Evolutionary conservation across 1,284 basidiomycete species (phyloP).

Genomic region (Melanopsichium pennsylvanicum): DNA sequence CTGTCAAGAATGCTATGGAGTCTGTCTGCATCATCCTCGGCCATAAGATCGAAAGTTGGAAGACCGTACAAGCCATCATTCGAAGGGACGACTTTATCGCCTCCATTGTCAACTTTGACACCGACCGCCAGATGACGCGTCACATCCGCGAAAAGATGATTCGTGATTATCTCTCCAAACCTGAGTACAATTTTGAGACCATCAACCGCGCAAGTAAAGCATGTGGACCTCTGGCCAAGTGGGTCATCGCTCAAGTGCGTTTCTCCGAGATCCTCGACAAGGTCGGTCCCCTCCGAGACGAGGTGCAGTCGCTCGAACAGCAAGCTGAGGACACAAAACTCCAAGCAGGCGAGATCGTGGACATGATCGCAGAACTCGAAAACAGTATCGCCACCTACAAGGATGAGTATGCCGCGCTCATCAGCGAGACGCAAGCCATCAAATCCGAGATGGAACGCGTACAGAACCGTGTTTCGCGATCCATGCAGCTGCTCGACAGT

Average conservation of each 20-base stretch:
- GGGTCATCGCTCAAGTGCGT: slow-evolving; percentile 95
- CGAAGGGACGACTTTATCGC: slow-evolving; percentile 97
- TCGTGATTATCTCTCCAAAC: slow-evolving; percentile 87
- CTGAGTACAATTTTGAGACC: slow-evolving; percentile 92
- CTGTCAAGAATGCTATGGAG: slow-evolving; percentile 98
- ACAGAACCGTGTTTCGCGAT: slow-evolving; percentile 93
- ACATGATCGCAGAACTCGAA: slow-evolving; percentile 92
- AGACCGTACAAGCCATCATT: slow-evolving; percentile 93
- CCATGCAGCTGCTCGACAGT: slow-evolving; percentile 92
- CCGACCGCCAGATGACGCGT: slow-evolving; percentile 87
- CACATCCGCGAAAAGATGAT: slow-evolving; percentile 89
- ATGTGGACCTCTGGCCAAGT: slow-evolving; percentile 96
- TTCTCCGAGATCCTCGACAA: slow-evolving; percentile 98
- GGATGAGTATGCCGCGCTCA: slow-evolving; percentile 94
- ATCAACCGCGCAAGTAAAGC: slow-evolving; percentile 96
- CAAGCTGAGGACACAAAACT: slow-evolving; percentile 92
- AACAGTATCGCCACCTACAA: slow-evolving; percentile 92
- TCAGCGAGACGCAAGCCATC: slow-evolving; percentile 96
- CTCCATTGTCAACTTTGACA: slow-evolving; percentile 96
- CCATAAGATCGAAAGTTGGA: slow-evolving; percentile 96
- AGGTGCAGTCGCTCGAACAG: slow-evolving; percentile 89
- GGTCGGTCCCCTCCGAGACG: slow-evolving; percentile 93
- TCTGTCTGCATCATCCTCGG: slow-evolving; percentile 98
- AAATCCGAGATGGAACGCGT: slow-evolving; percentile 98
- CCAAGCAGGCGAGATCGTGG: slow-evolving; percentile 85